phyloP scores from a whole-genome alignment of 1,284 basidiomycete genomes.

The Lentinula novae-zelandiae region DNA sequence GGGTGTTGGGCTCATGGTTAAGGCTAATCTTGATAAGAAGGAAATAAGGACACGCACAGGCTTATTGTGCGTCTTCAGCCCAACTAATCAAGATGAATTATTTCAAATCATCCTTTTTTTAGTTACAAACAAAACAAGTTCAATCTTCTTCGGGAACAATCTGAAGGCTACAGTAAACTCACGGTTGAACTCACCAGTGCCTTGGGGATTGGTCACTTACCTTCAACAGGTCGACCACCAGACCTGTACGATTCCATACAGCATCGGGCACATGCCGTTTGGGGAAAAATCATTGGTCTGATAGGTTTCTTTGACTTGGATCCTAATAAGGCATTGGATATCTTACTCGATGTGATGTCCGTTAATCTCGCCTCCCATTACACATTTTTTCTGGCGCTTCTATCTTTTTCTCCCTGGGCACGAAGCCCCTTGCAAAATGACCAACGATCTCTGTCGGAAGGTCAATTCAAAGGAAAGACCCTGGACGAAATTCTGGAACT shows the following conservation, averaged over 20 bases:
- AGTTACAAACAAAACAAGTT: constrained; percentile 99
- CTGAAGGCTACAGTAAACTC: constrained; percentile 95
- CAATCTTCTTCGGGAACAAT: constrained; percentile 95
- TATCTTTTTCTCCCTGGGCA: constrained; percentile 83
- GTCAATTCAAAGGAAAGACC: constrained; percentile 51
- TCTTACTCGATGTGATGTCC: constrained; percentile 90
- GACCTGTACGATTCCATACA: constrained; percentile 57
- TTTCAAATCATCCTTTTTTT: constrained; percentile 1
- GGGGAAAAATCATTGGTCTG: constrained; percentile 83
- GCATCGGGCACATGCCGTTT: constrained; percentile 70
- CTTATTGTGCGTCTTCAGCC: constrained; percentile 59
- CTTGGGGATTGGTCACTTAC: constrained; percentile 69
- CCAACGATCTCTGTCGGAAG: constrained; percentile 33
- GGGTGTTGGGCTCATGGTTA: constrained; percentile 57
- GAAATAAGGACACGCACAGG: constrained; percentile 76
- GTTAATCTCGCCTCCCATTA: constrained; percentile 82
- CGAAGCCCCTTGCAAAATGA: constrained; percentile 30
- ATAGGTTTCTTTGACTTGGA: constrained; percentile 97
- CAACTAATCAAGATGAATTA: background rate
- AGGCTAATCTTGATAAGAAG: constrained; percentile 60
- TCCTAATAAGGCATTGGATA: constrained; percentile 90
- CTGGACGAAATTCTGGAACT: constrained; percentile 63
- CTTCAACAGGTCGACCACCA: constrained; percentile 53
- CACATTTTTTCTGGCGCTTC: constrained; percentile 87
- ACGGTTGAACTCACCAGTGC: constrained; percentile 80